Percentiles rank a stretch among this genome's conserved stretches.
These are phyloP conservation scores for Pezicula radicicola DNA, from an alignment of 2,329 filamentous ascomycete genomes.

Conservation along the genomic window DNA sequence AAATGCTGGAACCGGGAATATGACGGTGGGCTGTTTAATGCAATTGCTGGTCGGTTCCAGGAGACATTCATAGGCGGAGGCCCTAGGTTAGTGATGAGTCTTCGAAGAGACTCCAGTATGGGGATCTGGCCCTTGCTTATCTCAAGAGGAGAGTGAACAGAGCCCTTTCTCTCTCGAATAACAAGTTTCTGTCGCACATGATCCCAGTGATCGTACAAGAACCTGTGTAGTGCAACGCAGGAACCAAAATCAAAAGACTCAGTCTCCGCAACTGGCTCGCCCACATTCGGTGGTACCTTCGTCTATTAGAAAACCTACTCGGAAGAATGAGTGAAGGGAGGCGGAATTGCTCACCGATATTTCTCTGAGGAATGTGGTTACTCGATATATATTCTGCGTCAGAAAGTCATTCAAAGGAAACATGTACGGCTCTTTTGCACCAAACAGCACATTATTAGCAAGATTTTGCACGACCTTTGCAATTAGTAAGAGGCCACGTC, in stretches of 20 bases:
- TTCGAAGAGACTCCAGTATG: slow-evolving; percentile 56
- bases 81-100: slow-evolving; percentile 63
- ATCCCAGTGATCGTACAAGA: slow-evolving; percentile 71
- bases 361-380: slow-evolving; percentile 64
- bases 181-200: slow-evolving; percentile 63
- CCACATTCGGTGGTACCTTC: slow-evolving; percentile 45
- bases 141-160: slow-evolving; percentile 52
- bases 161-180: slow-evolving; percentile 55
- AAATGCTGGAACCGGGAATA: slow-evolving; percentile 72
- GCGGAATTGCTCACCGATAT: slow-evolving; percentile 53
- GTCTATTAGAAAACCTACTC: slow-evolving; percentile 3
- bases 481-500: slow-evolving; percentile 64
- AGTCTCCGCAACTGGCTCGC: slow-evolving; percentile 37
- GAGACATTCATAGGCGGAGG: slow-evolving; percentile 66
- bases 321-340: background rate
- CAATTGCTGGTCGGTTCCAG: slow-evolving; percentile 67
- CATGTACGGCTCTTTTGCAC: slow-evolving; percentile 72
- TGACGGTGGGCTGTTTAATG: slow-evolving; percentile 56
- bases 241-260: slow-evolving; percentile 68
- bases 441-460: slow-evolving; percentile 70
- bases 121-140: slow-evolving; percentile 49
- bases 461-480: slow-evolving; percentile 71
- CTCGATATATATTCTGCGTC: slow-evolving; percentile 64
- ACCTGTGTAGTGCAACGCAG: slow-evolving; percentile 66
- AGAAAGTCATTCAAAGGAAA: slow-evolving; percentile 67